Base-by-base conservation (phyloP, 2,329 filamentous ascomycete species). In the Plectosphaerella cucumerina region DNA sequence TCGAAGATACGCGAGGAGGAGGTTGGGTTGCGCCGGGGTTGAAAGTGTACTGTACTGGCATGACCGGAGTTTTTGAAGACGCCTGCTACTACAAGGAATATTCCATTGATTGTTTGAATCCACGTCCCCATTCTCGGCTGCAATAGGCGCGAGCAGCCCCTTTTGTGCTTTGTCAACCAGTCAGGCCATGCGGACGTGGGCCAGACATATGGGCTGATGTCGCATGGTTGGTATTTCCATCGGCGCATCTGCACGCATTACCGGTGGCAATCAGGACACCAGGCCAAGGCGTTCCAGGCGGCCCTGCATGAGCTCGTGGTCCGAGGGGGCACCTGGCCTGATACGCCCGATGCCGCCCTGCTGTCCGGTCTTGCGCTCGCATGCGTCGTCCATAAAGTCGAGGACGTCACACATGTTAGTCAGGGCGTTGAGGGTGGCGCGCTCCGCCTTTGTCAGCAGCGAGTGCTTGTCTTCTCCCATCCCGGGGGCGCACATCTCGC, bases 401-500 rank as follows among this genome's bases (percentile, higher is more conserved):
- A 86, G 65, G 46, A 86, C 61, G 44, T 85, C 81, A 41, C 81
- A 64, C 68, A 83, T 81, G 51, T 76, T 76, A 11, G 64, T 67
- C 55, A 78, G 71, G 47, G 66, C 71, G 50, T 76, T 71, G 60
- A 87, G 64, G 26, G 66, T 65, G 15, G 65, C 63, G 53, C 83
- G 71, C 63, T 86, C 81, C 60, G 73, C 75, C 62, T 77, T 83
- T n/a, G 60, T 73, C 53, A 86, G 63, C 60, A 86, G 69, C 5
- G 74, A 64, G 2, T 62, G 63, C 65, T 81, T 81, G 60, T 80
- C 71, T 12, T 72, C 75, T 11, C 8, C 26, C 65, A 82, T 76
- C 15, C 80, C 81, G 5, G 80, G 77, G 1, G 72, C 75, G 56
- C 75, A 79, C 85, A 89, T 89, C 69, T 89, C 83, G 51, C 73